These are phyloP conservation scores for Kuraishia molischiana DNA, from an alignment of 805 yeast species.

Conservation along the genomic window DNA sequence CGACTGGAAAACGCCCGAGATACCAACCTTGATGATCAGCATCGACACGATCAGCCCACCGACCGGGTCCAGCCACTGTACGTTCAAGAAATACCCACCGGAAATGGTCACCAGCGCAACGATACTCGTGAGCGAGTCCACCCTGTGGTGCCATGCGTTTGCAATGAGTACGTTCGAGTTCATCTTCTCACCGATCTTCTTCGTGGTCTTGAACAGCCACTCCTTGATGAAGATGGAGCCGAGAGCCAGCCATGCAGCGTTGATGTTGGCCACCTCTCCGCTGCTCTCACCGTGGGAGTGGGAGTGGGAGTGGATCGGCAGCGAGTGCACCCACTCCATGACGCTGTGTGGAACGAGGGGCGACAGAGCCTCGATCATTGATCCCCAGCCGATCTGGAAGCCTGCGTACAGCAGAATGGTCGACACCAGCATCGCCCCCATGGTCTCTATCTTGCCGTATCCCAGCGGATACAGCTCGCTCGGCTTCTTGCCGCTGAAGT, in stretches of 20 bases:
- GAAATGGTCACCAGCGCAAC: slow-evolving; percentile 87
- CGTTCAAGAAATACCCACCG: slow-evolving; percentile 67
- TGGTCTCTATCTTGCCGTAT: slow-evolving; percentile 85
- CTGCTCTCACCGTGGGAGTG: slow-evolving; percentile 32
- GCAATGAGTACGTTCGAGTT: slow-evolving; percentile 89
- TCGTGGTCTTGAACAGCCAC: slow-evolving; percentile 76
- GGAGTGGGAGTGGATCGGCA: slow-evolving; percentile 44
- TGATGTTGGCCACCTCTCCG: slow-evolving; percentile 48
- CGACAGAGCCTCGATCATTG: slow-evolving; percentile 57
- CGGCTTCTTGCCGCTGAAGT: slow-evolving; percentile 56
- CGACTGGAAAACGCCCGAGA: slow-evolving; percentile 59
- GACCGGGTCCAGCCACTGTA: slow-evolving; percentile 82
- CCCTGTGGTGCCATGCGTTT: slow-evolving; percentile 98
- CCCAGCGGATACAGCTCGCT: slow-evolving; percentile 67
- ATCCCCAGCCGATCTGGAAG: slow-evolving; percentile 80
- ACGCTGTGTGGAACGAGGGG: slow-evolving; percentile 56
- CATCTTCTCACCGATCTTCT: slow-evolving; percentile 64
- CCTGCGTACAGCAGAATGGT: slow-evolving; percentile 82
- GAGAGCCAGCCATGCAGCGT: slow-evolving; percentile 95
- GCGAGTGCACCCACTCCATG: slow-evolving; percentile 39
- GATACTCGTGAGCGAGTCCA: slow-evolving; percentile 83
- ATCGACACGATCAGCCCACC: slow-evolving; percentile 86
- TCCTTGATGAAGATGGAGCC: slow-evolving; percentile 85
- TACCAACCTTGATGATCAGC: slow-evolving; percentile 78
- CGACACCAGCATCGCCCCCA: slow-evolving; percentile 86